Evolutionary conservation across 2,329 filamentous ascomycete species (phyloP).

Genomic region (Fusarium mangiferae): DNA sequence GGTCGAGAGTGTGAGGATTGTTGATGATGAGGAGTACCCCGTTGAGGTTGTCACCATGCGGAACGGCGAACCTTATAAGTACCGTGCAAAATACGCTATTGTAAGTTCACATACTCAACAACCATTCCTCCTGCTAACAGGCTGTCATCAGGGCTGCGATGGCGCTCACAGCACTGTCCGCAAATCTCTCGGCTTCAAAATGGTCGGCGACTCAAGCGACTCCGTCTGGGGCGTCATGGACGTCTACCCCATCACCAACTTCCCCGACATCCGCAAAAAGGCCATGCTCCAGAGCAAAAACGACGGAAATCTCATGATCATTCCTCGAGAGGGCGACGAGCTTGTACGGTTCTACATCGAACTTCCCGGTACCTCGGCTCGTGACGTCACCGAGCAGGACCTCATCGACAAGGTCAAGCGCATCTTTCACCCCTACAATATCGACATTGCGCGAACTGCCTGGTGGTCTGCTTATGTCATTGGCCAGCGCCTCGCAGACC

Average conservation of each 20-base stretch:
- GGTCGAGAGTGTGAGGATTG: conserved; percentile 23
- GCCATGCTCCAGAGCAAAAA: conserved; percentile 42
- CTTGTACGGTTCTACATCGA: conserved; percentile 41
- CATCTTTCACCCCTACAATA: conserved; percentile 64
- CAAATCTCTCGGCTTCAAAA: conserved; percentile 37
- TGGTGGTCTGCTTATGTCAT: conserved; percentile 63
- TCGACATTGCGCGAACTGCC: conserved; percentile 50
- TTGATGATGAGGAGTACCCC: conserved; percentile 1
- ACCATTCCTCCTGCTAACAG: not conserved
- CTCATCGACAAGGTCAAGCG: conserved; percentile 56
- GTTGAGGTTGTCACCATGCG: conserved; percentile 16
- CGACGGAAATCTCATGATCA: conserved; percentile 42
- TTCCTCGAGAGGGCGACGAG: conserved; percentile 40
- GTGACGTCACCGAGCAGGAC: conserved; percentile 14
- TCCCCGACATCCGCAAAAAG: conserved; percentile 45
- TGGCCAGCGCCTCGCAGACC: conserved; percentile 61
- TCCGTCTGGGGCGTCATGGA: conserved; percentile 46
- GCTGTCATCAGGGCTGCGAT: conserved; percentile 13
- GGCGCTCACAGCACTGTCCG: conserved; percentile 43
- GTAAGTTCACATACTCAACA: not conserved
- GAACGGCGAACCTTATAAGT: not conserved
- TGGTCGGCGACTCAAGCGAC: conserved; percentile 43
- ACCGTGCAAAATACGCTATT: conserved; percentile 33
- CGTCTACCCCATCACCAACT: conserved; percentile 42
- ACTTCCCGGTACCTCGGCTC: not conserved